Percentiles rank a stretch among this genome's conserved stretches.
Conservation (phyloP, 345 rosid species). For the Eucalyptus microcorys region DNA sequence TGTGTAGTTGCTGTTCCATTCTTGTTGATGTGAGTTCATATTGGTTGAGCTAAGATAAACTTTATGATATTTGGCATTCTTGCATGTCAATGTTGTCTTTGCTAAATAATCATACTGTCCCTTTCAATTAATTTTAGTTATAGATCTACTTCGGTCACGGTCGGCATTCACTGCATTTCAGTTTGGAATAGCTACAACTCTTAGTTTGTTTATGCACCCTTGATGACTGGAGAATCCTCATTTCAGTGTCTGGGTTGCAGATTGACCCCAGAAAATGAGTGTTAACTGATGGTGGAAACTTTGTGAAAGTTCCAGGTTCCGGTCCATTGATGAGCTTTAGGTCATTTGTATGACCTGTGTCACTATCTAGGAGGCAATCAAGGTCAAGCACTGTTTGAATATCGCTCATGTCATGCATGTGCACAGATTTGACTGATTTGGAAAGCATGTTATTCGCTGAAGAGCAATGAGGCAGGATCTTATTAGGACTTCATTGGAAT, state of each 20-base stretch:
- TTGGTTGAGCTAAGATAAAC: not conserved
- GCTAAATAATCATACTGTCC: not conserved
- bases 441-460: not conserved
- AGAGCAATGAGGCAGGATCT: not conserved
- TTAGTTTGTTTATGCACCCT: not conserved
- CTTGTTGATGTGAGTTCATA: not conserved
- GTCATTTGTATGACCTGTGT: not conserved
- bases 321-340: not conserved
- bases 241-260: not conserved
- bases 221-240: not conserved
- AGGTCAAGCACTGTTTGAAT: not conserved
- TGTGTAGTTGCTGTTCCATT: not conserved
- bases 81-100: not conserved
- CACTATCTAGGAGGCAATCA: not conserved
- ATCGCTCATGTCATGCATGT: not conserved
- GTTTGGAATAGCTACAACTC: not conserved
- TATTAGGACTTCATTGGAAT: not conserved
- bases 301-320: not conserved
- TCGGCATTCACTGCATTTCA: not conserved
- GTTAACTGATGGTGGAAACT: not conserved
- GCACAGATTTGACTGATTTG: not conserved
- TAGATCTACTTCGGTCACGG: not conserved
- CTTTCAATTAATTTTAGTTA: not conserved
- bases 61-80: not conserved
- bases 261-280: not conserved